phyloP scores from a whole-genome alignment of 768 basidiomycete species.

The Auricularia cornea region DNA sequence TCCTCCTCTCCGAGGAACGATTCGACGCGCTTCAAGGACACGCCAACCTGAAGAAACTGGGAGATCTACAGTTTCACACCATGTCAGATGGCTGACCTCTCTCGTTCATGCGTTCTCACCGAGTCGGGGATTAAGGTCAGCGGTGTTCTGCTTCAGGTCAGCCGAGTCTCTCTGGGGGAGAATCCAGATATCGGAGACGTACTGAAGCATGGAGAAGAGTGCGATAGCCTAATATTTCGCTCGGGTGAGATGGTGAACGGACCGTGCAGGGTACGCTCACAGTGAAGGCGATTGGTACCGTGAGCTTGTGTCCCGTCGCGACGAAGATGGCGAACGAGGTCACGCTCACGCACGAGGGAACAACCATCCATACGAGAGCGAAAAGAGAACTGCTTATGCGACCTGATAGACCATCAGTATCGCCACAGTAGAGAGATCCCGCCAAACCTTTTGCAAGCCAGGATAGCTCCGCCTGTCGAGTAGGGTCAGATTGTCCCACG shows the following conservation, averaged over 20 bases:
- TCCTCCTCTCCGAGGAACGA: constrained; percentile 65
- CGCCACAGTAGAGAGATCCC: neutral
- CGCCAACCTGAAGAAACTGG: constrained; percentile 37
- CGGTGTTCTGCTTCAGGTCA: constrained; percentile 37
- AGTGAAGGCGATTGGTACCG: constrained; percentile 78
- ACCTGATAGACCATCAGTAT: constrained; percentile 27
- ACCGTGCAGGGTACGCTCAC: constrained; percentile 30
- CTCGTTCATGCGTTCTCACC: constrained; percentile 58
- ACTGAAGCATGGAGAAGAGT: constrained; percentile 71
- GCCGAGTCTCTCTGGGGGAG: neutral
- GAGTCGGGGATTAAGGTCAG: constrained; percentile 75
- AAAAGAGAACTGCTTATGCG: constrained; percentile 69
- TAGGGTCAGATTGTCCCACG: no score
- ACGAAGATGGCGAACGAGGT: constrained; percentile 72
- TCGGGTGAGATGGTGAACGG: neutral
- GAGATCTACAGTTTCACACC: neutral
- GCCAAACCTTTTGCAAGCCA: constrained; percentile 3
- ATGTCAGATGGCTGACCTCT: neutral
- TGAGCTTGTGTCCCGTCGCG: constrained; percentile 61
- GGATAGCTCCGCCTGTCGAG: constrained; percentile 3
- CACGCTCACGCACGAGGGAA: constrained; percentile 74
- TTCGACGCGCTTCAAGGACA: constrained; percentile 60
- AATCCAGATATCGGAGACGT: neutral
- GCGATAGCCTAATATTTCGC: constrained; percentile 49
- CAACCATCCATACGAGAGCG: constrained; percentile 59